Evolutionary conservation across 768 basidiomycete genomes (phyloP).

Genomic region (Termitomyces sp.): DNA sequence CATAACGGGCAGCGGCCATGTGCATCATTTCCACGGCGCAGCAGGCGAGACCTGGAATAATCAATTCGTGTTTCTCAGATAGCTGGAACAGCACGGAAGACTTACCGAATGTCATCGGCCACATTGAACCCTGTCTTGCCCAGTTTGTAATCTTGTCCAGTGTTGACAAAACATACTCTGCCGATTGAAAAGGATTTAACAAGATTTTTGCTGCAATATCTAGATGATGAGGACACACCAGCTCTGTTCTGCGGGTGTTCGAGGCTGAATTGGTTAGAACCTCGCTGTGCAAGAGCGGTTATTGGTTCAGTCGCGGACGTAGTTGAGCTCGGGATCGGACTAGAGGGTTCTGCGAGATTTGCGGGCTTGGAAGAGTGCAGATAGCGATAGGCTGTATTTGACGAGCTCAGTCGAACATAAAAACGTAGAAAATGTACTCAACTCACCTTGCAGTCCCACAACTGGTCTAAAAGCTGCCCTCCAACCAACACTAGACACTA

Average conservation of each 20-base stretch:
- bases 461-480: constrained; percentile 40
- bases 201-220: not conserved
- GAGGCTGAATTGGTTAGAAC: constrained; percentile 80
- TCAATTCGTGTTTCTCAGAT: not conserved
- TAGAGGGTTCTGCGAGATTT: constrained; percentile 30
- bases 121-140: constrained; percentile 97
- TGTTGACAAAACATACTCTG: constrained; percentile 95
- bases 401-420: constrained; percentile 13
- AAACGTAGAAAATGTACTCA: not conserved
- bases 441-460: constrained; percentile 36
- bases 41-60: constrained; percentile 78
- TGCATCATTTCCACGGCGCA: constrained; percentile 99
- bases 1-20: constrained; percentile 98
- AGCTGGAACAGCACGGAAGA: constrained; percentile 2
- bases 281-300: constrained; percentile 68
- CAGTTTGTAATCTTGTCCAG: constrained; percentile 97
- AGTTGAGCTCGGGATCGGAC: constrained; percentile 30
- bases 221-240: constrained; percentile 40
- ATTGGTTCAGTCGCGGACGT: constrained; percentile 49
- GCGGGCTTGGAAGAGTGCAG: constrained; percentile 48
- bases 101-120: constrained; percentile 96
- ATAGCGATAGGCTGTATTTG: constrained; percentile 40
- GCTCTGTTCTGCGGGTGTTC: constrained; percentile 88
- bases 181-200: not conserved
- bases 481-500: constrained; percentile 34